Evolutionary conservation across 208 protist species (phyloP).

Genomic region (Leishmania tarentolae): DNA sequence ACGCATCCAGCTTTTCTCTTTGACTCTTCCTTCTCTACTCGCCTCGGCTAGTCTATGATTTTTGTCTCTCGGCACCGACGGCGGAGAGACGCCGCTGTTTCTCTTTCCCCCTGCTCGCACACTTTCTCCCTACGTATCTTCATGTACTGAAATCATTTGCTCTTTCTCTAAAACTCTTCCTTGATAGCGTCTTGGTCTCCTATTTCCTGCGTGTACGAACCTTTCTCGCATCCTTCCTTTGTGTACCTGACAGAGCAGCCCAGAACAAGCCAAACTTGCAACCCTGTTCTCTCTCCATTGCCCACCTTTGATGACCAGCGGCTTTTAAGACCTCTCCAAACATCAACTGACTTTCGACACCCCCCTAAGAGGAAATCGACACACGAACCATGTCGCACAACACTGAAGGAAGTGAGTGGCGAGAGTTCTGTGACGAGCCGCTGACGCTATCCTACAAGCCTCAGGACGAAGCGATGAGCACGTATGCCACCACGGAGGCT

Average conservation of each 20-base stretch:
- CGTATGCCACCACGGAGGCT: background rate
- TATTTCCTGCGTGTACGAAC: background rate
- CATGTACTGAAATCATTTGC: background rate
- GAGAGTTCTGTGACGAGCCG: slow-evolving; percentile 19
- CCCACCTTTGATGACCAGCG: background rate
- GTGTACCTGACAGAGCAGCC: background rate
- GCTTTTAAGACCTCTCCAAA: background rate
- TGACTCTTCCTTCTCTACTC: background rate
- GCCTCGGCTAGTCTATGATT: background rate
- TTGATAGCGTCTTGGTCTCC: background rate
- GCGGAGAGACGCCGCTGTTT: background rate
- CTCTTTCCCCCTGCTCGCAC: background rate
- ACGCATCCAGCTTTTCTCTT: background rate
- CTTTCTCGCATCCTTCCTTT: background rate
- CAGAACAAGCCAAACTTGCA: background rate
- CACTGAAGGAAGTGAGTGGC: slow-evolving; percentile 1
- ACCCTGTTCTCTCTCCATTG: background rate
- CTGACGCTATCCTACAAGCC: background rate
- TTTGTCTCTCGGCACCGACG: background rate
- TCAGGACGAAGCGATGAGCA: background rate
- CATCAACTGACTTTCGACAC: background rate
- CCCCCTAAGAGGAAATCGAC: no score
- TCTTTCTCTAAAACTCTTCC: background rate
- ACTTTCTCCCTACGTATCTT: background rate
- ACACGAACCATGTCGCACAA: background rate